Conservation (phyloP, 768 basidiomycete species). For the Phlebiopsis gigantea region DNA sequence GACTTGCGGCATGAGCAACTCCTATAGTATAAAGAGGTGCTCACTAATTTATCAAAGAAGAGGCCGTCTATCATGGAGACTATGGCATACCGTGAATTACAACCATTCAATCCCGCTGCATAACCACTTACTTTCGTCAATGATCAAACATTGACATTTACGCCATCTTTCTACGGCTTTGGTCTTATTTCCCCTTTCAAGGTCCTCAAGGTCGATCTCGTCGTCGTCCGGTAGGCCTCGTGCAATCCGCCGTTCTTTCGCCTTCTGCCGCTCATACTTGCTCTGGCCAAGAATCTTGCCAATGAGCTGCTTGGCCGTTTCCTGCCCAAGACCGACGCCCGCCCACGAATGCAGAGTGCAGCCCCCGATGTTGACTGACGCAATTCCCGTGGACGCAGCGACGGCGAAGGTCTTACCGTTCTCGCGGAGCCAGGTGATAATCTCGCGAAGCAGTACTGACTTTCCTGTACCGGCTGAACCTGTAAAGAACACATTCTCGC, state of each 20-base stretch:
- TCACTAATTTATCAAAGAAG: conserved; percentile 76
- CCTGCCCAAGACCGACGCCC: conserved; percentile 69
- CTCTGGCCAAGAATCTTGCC: conserved; percentile 7
- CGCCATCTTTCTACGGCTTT: conserved; percentile 47
- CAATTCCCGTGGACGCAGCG: conserved; percentile 76
- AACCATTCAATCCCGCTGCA: no score
- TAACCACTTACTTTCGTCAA: conserved; percentile 82
- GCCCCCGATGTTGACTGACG: conserved; percentile 78
- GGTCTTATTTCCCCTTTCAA: background rate
- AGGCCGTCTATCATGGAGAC: conserved; percentile 86
- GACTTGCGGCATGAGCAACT: background rate
- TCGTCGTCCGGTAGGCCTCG: background rate
- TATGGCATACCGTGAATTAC: conserved; percentile 26
- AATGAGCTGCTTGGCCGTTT: conserved; percentile 42
- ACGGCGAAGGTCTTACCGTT: conserved; percentile 42
- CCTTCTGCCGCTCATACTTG: background rate
- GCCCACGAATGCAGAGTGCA: conserved; percentile 76
- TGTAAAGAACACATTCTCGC: conserved; percentile 75
- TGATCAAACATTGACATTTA: conserved; percentile 55
- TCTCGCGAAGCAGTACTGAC: conserved; percentile 71
- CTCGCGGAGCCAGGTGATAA: conserved; percentile 47
- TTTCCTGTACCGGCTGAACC: conserved; percentile 88
- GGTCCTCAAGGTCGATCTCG: background rate
- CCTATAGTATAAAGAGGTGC: conserved; percentile 6
- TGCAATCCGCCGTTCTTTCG: background rate